Conservation (phyloP, 805 yeast species). For the Candida ponderosae region DNA sequence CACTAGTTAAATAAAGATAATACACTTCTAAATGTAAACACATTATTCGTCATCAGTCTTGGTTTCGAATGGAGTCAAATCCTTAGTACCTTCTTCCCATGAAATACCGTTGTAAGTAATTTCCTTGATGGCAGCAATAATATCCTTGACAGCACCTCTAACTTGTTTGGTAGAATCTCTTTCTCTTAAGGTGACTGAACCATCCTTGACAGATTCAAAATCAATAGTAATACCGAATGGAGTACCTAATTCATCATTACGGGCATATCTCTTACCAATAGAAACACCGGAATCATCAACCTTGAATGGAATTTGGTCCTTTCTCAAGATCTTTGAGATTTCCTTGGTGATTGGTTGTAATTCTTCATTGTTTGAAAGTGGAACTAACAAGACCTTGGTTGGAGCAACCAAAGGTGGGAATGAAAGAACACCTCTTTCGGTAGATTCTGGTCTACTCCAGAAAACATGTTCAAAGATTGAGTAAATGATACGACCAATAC, state of each 20-base stretch:
- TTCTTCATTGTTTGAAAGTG: conserved; percentile 78
- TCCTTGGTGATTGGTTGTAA: conserved; percentile 67
- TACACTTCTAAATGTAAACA: too few species aligned
- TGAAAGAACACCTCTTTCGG: conserved; percentile 82
- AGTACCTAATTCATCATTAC: conserved; percentile 98
- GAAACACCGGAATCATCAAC: conserved; percentile 96
- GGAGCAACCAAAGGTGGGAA: conserved; percentile 97
- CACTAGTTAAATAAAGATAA: too few species aligned
- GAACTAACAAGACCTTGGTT: conserved; percentile 92
- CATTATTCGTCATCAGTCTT: conserved; percentile 38
- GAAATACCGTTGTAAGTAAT: conserved; percentile 67
- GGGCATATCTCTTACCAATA: conserved; percentile 95
- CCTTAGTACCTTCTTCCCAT: conserved; percentile 83
- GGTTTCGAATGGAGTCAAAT: conserved; percentile 65
- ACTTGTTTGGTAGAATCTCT: conserved; percentile 96
- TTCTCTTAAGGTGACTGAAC: conserved; percentile 89
- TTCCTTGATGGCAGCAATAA: conserved; percentile 64
- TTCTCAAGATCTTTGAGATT: conserved; percentile 65
- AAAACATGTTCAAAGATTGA: conserved; percentile 88
- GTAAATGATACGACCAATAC: conserved; percentile 96
- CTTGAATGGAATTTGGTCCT: conserved; percentile 84
- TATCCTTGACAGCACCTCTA: conserved; percentile 76
- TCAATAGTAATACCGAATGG: conserved; percentile 98
- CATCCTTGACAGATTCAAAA: conserved; percentile 84
- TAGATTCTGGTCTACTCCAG: conserved; percentile 91